Base-by-base conservation (phyloP, 306 rosid species). In the Pueraria montana region DNA sequence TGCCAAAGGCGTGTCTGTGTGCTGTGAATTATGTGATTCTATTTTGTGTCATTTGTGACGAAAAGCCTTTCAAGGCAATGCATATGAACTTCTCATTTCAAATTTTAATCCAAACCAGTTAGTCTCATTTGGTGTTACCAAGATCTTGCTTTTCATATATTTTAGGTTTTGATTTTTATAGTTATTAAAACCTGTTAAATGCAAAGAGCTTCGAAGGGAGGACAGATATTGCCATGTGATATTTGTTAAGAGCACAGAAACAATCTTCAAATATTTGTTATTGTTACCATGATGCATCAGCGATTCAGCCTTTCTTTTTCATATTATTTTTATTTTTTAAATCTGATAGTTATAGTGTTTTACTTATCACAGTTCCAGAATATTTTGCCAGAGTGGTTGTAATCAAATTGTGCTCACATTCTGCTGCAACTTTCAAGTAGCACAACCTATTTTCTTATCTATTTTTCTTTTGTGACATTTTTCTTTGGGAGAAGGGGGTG, bases 111-210 rank as follows among this genome's bases (percentile, higher is more conserved):
- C 36, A 21, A 23, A 10, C 8, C 34, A 21, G 16, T 24, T 58
- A 24, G 16, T 58, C 40, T 36, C 63, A 20, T 20, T 21, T 56
- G 63, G 63, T 58, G 64, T 58, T 58, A 23, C 64, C 64, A 3
- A 14, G 64, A 58, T 58, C 64, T 58, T 21, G 32, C 32, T 58
- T 58, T 30, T 58, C 1, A 38, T 45, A 13, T 56, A 42, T 58
- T 58, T 23, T 48, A 69, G 23, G 66, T 43, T 70, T 68, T 46
- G 5, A 27, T 55, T 69, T 49, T 40, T 5, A 24, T 13, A 42
- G 49, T 62, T 16, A 64, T 5, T 38, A n/a, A 74, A 83, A 11
- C 59, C 27, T 69, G 43, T 42, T 48, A 50, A 70, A 6, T 38
- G 11, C 43, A 8, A 38, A 38, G 43, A 38, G 43, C 43, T 38